phyloP scores from a whole-genome alignment of 1,284 basidiomycete genomes.

The Pseudozyma pruni region DNA sequence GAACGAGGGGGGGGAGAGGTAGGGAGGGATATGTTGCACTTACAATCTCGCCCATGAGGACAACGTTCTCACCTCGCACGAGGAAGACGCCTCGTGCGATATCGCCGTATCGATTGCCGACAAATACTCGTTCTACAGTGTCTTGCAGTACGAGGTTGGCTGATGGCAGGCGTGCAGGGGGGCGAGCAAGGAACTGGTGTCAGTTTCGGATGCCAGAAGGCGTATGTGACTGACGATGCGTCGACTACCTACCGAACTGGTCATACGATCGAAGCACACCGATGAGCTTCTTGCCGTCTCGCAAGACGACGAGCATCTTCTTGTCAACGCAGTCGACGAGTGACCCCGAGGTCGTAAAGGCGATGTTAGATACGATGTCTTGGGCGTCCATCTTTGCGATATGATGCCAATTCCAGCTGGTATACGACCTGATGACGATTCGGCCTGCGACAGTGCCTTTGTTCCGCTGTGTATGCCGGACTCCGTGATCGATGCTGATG shows the following conservation, averaged over 20 bases:
- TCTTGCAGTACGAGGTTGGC: slow-evolving; percentile 83
- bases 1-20: not conserved
- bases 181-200: not conserved
- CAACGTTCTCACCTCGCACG: slow-evolving; percentile 98
- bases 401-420: no score
- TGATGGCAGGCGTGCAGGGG: slow-evolving; percentile 67
- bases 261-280: slow-evolving; percentile 97
- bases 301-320: slow-evolving; percentile 96
- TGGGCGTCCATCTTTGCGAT: slow-evolving; percentile 56
- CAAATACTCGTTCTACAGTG: slow-evolving; percentile 79
- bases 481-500: not conserved
- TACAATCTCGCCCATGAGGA: slow-evolving; percentile 94
- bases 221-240: not conserved
- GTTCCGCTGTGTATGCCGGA: no score
- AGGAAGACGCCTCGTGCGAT: slow-evolving; percentile 87
- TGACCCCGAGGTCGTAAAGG: slow-evolving; percentile 66
- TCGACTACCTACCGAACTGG: slow-evolving; percentile 86
- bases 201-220: not conserved
- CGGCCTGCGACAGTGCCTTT: no score
- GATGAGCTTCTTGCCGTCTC: slow-evolving; percentile 95
- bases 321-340: slow-evolving; percentile 70
- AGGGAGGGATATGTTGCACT: slow-evolving; percentile 69
- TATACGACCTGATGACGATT: no score
- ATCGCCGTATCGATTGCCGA: slow-evolving; percentile 75
- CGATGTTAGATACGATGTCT: slow-evolving; percentile 64